phyloP scores from a whole-genome alignment of 192 early-diverging fungal species.

The Spinellus fusiger region DNA sequence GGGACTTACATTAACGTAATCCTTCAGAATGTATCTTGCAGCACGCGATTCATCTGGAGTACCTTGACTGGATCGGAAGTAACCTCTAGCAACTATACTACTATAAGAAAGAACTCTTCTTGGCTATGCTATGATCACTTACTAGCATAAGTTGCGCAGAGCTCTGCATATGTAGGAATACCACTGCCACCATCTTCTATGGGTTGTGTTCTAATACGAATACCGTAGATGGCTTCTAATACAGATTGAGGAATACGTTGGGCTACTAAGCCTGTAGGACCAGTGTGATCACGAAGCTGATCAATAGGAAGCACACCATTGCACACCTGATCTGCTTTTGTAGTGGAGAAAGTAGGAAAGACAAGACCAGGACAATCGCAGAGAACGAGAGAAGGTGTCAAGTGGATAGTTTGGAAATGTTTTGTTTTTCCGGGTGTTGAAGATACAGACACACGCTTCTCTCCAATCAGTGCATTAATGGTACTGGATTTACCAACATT shows the following conservation, averaged over 20 bases:
- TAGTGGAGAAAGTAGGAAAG: constrained; percentile 97
- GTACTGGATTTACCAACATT: constrained; percentile 99
- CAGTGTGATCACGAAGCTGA: constrained; percentile 92
- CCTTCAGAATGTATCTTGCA: constrained; percentile 94
- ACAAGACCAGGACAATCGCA: constrained; percentile 99
- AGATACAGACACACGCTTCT: constrained; percentile 91
- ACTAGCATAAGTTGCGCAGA: constrained; percentile 85
- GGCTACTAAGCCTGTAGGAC: constrained; percentile 76
- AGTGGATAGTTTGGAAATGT: constrained; percentile 98
- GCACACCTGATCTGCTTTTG: constrained; percentile 96
- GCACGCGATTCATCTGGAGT: constrained; percentile 98
- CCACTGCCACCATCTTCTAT: constrained; percentile 70
- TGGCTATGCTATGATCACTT: constrained; percentile 5
- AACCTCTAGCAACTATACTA: constrained; percentile 76
- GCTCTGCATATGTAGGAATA: constrained; percentile 83
- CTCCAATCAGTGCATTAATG: constrained; percentile 93
- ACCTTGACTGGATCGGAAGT: constrained; percentile 86
- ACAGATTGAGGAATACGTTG: constrained; percentile 81
- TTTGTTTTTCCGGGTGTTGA: constrained; percentile 99
- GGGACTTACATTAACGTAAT: constrained; percentile 78
- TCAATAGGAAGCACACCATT: constrained; percentile 99
- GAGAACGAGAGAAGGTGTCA: constrained; percentile 77
- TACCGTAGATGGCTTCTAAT: constrained; percentile 90
- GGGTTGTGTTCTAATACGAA: constrained; percentile 71
- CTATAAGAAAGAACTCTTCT: neutral